Base-by-base conservation (phyloP, 2,329 filamentous ascomycete species). In the Fonsecaea nubica region DNA sequence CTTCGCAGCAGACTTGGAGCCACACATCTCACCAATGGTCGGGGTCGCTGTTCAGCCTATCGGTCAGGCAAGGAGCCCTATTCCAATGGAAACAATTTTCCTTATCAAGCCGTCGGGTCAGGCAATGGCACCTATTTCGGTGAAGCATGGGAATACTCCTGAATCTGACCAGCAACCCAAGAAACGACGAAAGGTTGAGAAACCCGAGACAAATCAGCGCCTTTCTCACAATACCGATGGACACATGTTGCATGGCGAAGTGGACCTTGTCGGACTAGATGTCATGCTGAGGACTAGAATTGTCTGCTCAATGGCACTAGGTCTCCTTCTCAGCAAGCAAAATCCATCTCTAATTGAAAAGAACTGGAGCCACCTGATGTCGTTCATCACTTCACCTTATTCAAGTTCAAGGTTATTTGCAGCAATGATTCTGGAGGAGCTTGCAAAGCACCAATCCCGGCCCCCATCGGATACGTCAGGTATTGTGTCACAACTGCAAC, bases 221-320 rank as follows among this genome's bases (percentile, higher is more conserved):
- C 86, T 90, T n/a, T 87, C 90, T 1, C 95, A 99, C 78, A 97
- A 99, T 77, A 92, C 99, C 18, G 95, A 99, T 77, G 95, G 93
- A 9, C 93, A 96, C 72, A 97, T 99, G 90, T 93, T 99, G 83
- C 92, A 94, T 76, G 95, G 96, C 59, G 96, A 99, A 74, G 90
- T 98, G 55, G 96, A 99, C 75, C 84, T 99, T 50, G 93, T 99
- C 32, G 93, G 95, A 36, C 87, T 91, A 74, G 95, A 99, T 67
- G 89, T 89, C 6, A 87, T 99, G 77, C 88, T 98, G 58, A 89
- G 94, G 68, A 97, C 93, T 7, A 91, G 94, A 72, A 90, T 96
- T n/a, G 91, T 88, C 66, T 92, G 93, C 12, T 92, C 94, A 21
- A 89, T 87, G 74, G 95, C 95, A 2, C 88, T 99, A 78, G 95